Evolutionary conservation across 192 early-diverging fungal genomes (phyloP), one percentile per base, ranked within the genome.

Genomic region (Tieghemiomyces parasiticus): DNA sequence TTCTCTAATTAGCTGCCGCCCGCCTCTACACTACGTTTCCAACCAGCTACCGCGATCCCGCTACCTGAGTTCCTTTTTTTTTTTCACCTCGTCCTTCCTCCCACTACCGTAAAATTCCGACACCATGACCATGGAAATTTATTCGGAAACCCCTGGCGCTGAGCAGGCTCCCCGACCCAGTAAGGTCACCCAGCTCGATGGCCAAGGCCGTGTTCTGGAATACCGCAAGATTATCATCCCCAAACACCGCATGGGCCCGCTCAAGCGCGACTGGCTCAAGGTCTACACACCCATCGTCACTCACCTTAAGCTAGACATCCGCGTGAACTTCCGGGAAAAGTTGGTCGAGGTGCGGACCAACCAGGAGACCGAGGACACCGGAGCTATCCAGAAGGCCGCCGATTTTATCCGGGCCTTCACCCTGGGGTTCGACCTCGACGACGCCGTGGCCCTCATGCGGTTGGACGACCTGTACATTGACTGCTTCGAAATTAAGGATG

Each of bases 401-500:
- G 95, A 99, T 66, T 99, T 99, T 77, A 80, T 99, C 45, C 83
- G 80, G 52, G 95, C 95, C 3, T 99, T 88, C 69, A 80, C 81
- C 61, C 68, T 97, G 22, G 95, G 95, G 22, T 99, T 99, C 71
- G 86, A 95, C 46, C 75, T 94, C 38, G 89, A 88, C 72, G 95
- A 99, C 64, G 86, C 93, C 24, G 73, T 95, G 65, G 91, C 95
- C 0, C 79, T 99, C 35, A 68, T 99, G 59, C 85, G 95, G 60
- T 75, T 99, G 74, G 95, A 99, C 64, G 95, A 99, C 63, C 72
- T 99, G 63, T 99, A 85, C 69, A 65, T 99, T 67, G 95, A 99
- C 65, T 81, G 89, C 6, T 99, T 99, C 71, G 93, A 96, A 60
- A 87, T 95, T 74, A 96, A 97, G 77, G 95, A 99, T 71, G 81